Evolutionary conservation across 176 grass and related monocot genomes (phyloP), one percentile per base, ranked within the genome.

Genomic region (Oryza glaberrima): DNA sequence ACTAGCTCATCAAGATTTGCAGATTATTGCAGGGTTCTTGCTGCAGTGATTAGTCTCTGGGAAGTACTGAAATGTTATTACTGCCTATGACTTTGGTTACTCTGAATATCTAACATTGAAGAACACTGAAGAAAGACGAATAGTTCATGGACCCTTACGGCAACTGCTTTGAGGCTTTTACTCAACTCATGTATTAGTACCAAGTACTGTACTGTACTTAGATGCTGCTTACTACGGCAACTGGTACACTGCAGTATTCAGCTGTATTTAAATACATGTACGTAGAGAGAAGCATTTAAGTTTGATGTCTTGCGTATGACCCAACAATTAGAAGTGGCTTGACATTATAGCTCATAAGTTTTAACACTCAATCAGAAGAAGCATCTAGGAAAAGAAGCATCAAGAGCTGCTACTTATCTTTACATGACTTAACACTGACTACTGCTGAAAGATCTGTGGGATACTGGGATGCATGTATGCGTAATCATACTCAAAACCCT

Each of bases 401-500:
- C 49, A 60, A 67, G 72, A 6, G 14, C 17, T 48, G 11, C 28
- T 28, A 28, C 15, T 30, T 46, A 48, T 68, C 43, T 80, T 65
- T 69, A 90, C 76, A 91, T 79, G 80, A 73, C 88, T 90, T 79
- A 77, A 79, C 64, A 79, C 84, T 80, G 88, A 90, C 81, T 87
- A 79, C 69, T 90, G 82, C 69, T 9, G 35, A 25, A 82, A 77
- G 80, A 73, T 23, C 49, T 45, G 51, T 72, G 80, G 13, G 73
- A 48, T 82, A 23, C 20, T 66, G 73, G 25, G 1, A 8, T 41
- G 36, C 52, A 48, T 76, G 16, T 70, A 83, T 72, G 67, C 25
- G 66, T 81, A 72, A 65, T 88, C 65, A 78, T 78, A 70, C 81
- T 91, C 70, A 22, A 58, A 22, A 58, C 81, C 16, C 49, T 70